phyloP scores from a whole-genome alignment of 2,329 filamentous ascomycete genomes.

The Aspergillus ustus region DNA sequence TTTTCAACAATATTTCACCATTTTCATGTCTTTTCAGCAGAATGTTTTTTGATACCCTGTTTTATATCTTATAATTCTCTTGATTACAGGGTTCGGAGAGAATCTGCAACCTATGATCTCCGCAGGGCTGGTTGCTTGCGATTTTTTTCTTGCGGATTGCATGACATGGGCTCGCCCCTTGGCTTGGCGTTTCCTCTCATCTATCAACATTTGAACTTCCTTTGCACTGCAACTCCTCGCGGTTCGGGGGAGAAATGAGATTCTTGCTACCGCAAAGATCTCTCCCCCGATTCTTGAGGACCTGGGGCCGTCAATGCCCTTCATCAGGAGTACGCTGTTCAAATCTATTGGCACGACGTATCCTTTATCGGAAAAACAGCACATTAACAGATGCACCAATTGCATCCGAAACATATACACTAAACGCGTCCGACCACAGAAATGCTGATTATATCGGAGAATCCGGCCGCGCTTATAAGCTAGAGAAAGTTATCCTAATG shows the following conservation, averaged over 20 bases:
- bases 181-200: not conserved
- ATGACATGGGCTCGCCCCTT: not conserved
- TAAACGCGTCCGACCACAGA: not conserved
- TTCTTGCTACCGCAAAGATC: not conserved
- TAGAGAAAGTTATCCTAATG: constrained; percentile 12
- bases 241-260: not conserved
- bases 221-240: not conserved
- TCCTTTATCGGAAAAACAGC: constrained; percentile 1
- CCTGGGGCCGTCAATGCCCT: not conserved
- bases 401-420: not conserved
- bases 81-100: not conserved
- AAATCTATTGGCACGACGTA: not conserved
- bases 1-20: too few relatives aligned
- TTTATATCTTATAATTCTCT: not conserved
- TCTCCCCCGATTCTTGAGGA: not conserved
- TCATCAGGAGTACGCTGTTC: not conserved
- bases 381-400: not conserved
- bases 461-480: constrained; percentile 9
- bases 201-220: not conserved
- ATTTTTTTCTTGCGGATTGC: not conserved
- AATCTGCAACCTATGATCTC: not conserved
- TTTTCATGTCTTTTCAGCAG: too few relatives aligned
- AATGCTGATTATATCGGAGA: not conserved
- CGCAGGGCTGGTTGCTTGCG: not conserved
- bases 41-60: not conserved